These are phyloP conservation scores for Heliosperma pusillum DNA, from an alignment of 148 eudicot species.

Conservation along the genomic window DNA sequence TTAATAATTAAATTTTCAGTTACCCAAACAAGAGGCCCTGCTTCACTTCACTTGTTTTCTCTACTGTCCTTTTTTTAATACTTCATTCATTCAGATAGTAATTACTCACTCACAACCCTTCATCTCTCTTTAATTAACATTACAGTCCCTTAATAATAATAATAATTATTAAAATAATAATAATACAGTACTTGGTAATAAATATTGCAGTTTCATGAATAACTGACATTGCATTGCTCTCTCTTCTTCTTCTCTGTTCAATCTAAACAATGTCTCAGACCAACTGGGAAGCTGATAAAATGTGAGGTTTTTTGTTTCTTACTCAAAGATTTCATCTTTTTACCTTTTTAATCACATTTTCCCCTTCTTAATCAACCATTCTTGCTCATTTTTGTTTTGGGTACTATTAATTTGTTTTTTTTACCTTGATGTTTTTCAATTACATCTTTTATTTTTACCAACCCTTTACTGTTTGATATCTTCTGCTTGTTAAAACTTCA, in stretches of 20 bases:
- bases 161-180: too few relatives aligned
- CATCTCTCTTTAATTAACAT: conserved; percentile 12
- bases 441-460: conserved; percentile 1
- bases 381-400: conserved; percentile 20
- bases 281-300: conserved; percentile 95
- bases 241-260: not conserved
- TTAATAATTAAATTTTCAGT: not conserved
- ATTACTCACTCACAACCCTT: not conserved
- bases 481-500: not conserved
- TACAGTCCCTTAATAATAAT: not conserved
- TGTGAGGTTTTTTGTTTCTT: conserved; percentile 43
- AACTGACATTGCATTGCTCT: conserved; percentile 18
- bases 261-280: conserved; percentile 62
- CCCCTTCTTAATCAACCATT: not conserved
- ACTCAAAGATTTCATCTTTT: conserved; percentile 7
- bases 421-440: not conserved
- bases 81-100: conserved; percentile 16
- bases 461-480: not conserved
- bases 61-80: not conserved
- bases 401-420: conserved; percentile 14
- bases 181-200: too few relatives aligned
- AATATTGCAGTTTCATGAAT: conserved; percentile 15
- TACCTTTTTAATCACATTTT: not conserved
- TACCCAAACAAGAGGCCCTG: conserved; percentile 31
- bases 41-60: conserved; percentile 18